phyloP scores from a whole-genome alignment of 129 eudicot species.

The Saussurea involucrata region DNA sequence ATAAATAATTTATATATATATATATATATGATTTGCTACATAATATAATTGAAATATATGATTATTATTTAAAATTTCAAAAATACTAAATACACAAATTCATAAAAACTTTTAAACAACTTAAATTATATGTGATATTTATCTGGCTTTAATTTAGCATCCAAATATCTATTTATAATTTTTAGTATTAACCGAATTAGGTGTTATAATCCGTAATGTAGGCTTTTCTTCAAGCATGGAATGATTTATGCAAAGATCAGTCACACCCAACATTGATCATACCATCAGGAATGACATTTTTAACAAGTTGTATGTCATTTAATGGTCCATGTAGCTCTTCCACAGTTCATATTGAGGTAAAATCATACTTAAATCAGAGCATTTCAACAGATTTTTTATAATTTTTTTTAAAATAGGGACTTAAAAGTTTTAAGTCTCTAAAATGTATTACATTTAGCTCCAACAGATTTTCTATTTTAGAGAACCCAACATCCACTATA shows the following conservation, averaged over 20 bases:
- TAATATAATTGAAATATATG: neutral
- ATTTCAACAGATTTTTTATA: too few species aligned
- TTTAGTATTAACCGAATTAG: neutral
- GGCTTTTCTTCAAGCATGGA: conserved; percentile 44
- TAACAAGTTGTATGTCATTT: conserved; percentile 21
- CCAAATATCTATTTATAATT: neutral
- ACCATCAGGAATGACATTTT: conserved; percentile 23
- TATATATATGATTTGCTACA: neutral
- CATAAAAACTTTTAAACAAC: neutral
- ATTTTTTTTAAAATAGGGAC: too few species aligned
- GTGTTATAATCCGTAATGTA: neutral
- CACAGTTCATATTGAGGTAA: conserved; percentile 13
- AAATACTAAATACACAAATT: neutral
- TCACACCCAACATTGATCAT: conserved; percentile 15
- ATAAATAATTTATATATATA: too few species aligned
- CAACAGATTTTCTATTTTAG: too few species aligned
- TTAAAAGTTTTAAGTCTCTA: too few species aligned
- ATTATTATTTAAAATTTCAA: neutral
- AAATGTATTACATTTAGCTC: too few species aligned
- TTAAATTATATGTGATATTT: neutral
- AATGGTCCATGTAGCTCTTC: conserved; percentile 30
- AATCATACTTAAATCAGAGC: neutral
- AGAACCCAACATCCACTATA: too few species aligned
- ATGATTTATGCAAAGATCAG: conserved; percentile 22
- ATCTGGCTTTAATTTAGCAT: neutral